Evolutionary conservation across 2,329 filamentous ascomycete genomes (phyloP).

Genomic region (Stromatinia cepivora): DNA sequence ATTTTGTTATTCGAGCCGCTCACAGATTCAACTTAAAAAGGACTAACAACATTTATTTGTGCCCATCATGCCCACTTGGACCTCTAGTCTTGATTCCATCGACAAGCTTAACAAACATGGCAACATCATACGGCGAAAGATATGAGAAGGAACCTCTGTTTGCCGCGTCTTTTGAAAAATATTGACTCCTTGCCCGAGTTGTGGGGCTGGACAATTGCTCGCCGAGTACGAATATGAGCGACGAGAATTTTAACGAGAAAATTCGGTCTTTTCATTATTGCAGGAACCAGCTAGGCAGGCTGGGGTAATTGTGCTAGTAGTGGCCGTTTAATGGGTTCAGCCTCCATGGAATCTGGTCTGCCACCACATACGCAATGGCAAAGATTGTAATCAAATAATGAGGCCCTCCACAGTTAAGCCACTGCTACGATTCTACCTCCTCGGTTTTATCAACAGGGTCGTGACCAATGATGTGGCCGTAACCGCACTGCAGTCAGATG

Average conservation of each 20-base stretch:
- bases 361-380: background rate
- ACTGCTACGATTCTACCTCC: background rate
- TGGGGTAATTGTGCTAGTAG: background rate
- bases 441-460: background rate
- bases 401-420: background rate
- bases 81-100: background rate
- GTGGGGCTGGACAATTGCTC: background rate
- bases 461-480: slow-evolving; percentile 10
- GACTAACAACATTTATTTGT: background rate
- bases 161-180: background rate
- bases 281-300: background rate
- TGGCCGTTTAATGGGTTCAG: background rate
- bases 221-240: slow-evolving; percentile 1
- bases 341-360: background rate
- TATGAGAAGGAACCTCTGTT: background rate
- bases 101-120: background rate
- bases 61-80: background rate
- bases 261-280: background rate
- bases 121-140: background rate
- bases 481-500: slow-evolving; percentile 17
- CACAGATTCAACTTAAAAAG: background rate
- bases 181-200: background rate
- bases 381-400: background rate
- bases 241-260: background rate
- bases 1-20: background rate